These are phyloP conservation scores for Bombardia bombarda DNA, from an alignment of 495 filamentous ascomycete species.

Conservation along the genomic window DNA sequence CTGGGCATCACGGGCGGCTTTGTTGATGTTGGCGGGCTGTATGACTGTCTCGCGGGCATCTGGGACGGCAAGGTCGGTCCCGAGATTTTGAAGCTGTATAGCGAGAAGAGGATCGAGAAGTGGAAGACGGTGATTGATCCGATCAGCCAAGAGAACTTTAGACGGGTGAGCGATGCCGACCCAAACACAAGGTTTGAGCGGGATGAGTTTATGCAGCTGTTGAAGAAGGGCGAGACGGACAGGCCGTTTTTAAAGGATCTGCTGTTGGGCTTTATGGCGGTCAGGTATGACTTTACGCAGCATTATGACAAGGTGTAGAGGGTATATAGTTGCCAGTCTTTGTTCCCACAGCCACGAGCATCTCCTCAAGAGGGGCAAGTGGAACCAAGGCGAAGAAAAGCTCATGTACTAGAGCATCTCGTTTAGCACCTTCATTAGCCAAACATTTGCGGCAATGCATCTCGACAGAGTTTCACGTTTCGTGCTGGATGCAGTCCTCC, in stretches of 20 bases:
- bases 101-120: conserved; percentile 47
- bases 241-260: conserved; percentile 18
- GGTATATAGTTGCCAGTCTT: too few relatives aligned
- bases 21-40: conserved; percentile 51
- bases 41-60: conserved; percentile 49
- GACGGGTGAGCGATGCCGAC: conserved; percentile 29
- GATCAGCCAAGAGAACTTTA: conserved; percentile 46
- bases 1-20: conserved; percentile 56
- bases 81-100: conserved; percentile 51
- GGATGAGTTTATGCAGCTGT: conserved; percentile 32
- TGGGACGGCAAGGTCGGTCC: conserved; percentile 41
- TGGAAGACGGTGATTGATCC: conserved; percentile 49
- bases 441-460: too few relatives aligned
- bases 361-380: too few relatives aligned
- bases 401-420: too few relatives aligned
- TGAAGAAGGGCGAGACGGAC: conserved; percentile 27
- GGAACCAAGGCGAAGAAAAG: too few relatives aligned
- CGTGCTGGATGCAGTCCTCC: too few relatives aligned
- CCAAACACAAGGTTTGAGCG: conserved; percentile 24
- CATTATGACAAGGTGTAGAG: conserved; percentile 23
- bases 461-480: too few relatives aligned
- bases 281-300: conserved; percentile 37
- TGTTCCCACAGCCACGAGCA: too few relatives aligned
- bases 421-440: too few relatives aligned
- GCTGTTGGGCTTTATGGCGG: conserved; percentile 20